A percentile compares a stretch with the other conserved stretches of the same genome.
These are phyloP conservation scores for Aspergillus amoenus DNA, from an alignment of 2,329 filamentous ascomycete genomes.

Conservation along the genomic window DNA sequence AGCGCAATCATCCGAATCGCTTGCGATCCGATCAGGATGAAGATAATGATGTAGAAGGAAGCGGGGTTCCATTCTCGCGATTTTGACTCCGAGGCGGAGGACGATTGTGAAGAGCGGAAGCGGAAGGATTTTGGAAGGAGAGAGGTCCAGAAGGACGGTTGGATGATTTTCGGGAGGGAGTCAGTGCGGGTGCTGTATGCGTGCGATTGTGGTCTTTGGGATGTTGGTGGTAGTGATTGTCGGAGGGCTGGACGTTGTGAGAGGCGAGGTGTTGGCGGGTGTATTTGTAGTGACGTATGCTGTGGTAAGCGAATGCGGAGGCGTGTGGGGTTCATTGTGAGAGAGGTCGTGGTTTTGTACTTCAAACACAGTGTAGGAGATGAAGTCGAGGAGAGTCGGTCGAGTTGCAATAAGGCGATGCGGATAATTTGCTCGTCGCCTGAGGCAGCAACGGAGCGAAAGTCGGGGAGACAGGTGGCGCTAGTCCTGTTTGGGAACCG, in stretches of 20 bases:
- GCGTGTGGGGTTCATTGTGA: conserved; percentile 18
- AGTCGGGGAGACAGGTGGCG: conserved; percentile 4
- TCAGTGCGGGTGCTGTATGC: background rate
- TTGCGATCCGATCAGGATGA: conserved; percentile 88
- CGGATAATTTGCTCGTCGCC: conserved; percentile 8
- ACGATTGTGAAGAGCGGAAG: conserved; percentile 14
- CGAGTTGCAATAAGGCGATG: background rate
- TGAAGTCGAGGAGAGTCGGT: conserved; percentile 6
- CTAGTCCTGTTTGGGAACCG: conserved; percentile 17
- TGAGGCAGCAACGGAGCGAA: background rate
- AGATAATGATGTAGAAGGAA: conserved; percentile 78
- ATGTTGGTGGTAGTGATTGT: background rate
- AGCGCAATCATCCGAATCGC: conserved; percentile 88
- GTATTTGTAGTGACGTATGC: background rate
- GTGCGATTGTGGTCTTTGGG: conserved; percentile 1
- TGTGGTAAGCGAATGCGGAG: background rate
- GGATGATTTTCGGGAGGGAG: conserved; percentile 17
- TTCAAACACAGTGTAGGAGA: conserved; percentile 2
- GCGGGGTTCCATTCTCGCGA: conserved; percentile 74
- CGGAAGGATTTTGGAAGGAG: conserved; percentile 14
- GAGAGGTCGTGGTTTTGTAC: conserved; percentile 9
- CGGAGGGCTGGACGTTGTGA: background rate
- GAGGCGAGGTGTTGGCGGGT: background rate
- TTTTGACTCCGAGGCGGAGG: conserved; percentile 31
- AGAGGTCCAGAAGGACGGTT: conserved; percentile 64